Conservation (phyloP, 2,329 filamentous ascomycete species). For the Blumeria graminis region DNA sequence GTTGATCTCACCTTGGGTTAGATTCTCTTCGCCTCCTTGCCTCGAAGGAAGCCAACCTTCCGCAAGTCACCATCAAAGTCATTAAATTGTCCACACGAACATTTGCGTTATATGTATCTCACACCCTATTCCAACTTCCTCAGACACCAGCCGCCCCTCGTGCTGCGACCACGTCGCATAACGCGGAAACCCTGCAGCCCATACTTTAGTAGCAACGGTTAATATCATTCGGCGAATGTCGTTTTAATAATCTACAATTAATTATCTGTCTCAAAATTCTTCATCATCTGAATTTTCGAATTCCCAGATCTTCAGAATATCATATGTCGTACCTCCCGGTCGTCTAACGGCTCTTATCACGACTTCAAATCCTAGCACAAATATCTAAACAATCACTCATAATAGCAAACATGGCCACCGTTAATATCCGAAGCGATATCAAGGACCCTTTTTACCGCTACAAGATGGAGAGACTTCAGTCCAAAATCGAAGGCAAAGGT, state of each 20-base stretch:
- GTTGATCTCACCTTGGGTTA: no score
- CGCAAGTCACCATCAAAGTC: constrained; percentile 7
- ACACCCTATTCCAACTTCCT: constrained; percentile 52
- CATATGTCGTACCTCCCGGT: constrained; percentile 18
- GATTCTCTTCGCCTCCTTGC: no score
- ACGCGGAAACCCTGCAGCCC: constrained; percentile 80
- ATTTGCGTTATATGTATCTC: constrained; percentile 19
- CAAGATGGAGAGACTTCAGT: constrained; percentile 98
- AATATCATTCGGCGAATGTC: constrained; percentile 23
- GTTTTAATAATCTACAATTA: constrained; percentile 22
- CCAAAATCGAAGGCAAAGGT: constrained; percentile 98
- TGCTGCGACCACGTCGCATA: constrained; percentile 95
- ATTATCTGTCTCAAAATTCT: constrained; percentile 17
- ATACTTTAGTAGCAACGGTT: constrained; percentile 81
- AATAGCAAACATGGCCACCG: constrained; percentile 64
- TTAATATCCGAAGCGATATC: constrained; percentile 97
- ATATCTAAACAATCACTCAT: constrained; percentile 5
- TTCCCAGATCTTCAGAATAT: constrained; percentile 8
- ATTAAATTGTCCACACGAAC: constrained; percentile 14
- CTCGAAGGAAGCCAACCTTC: no score
- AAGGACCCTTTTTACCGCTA: constrained; percentile 98
- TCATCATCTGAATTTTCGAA: no score
- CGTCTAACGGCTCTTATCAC: constrained; percentile 7
- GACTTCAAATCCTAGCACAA: constrained; percentile 5
- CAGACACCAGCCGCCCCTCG: constrained; percentile 79